Base-by-base conservation (phyloP, 2,329 filamentous ascomycete species). In the Colletotrichum australisinense region DNA sequence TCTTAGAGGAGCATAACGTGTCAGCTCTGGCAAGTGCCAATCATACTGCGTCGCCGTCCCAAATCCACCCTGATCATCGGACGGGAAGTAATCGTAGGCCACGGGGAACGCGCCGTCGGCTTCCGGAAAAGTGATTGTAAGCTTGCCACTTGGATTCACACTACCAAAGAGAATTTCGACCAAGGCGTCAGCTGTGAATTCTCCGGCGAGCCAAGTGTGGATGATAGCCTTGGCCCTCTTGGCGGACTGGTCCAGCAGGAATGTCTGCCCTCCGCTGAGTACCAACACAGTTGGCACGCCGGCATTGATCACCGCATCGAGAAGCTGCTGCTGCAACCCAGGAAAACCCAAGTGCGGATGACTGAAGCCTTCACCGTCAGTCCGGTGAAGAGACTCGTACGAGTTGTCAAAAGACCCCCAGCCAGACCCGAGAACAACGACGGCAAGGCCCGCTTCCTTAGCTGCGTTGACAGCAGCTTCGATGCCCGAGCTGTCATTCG, bases 81-180 rank as follows among this genome's bases (percentile, higher is more conserved):
- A 87, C 0, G 85, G 86, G 80, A 93, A 92, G 78, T 92, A 88
- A 35, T 92, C 88, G 81, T 94, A 93, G 79, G 93, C 91, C 67
- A 93, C 87, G 66, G 92, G 92, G 5, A 80, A 76, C 11, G 84
- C 80, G n/a, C 84, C 80, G 5, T 82, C 78, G 3, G 78, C 80
- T 83, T 86, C 86, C 0, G 86, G 87, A 81, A 88, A 86, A 2
- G 84, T 86, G 12, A 88, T 83, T 0, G 80, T 79, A 11, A 81
- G 74, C 65, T 81, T 81, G n/a, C 79, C 80, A 57, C 80, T 81
- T 0, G 91, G 91, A 77, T 92, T 92, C 26, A 89, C 83, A 42
- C 88, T 85, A 12, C 91, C 91, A 64, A 92, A 92, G 2, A 93
- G 83, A 5, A 93, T 86, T 76, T 93, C 90, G 2, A 87, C 85